phyloP scores from a whole-genome alignment of 345 rosid species.

The Bruguiera parviflora region DNA sequence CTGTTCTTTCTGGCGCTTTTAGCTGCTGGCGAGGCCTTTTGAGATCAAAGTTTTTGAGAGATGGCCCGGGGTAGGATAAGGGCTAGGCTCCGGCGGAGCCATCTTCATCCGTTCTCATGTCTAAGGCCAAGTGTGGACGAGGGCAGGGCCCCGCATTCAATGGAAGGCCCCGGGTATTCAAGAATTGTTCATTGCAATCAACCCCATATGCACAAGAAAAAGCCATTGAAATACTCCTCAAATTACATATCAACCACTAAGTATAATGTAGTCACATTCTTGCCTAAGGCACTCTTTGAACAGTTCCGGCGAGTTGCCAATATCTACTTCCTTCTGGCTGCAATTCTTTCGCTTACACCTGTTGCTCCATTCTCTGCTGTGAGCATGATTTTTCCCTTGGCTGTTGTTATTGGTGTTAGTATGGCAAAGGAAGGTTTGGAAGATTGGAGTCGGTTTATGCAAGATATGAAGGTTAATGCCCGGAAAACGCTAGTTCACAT shows the following conservation, averaged over 20 bases:
- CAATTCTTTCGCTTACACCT: constrained; percentile 67
- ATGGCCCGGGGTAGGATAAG: constrained; percentile 84
- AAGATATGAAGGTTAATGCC: constrained; percentile 77
- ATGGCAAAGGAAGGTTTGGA: constrained; percentile 94
- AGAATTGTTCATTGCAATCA: constrained; percentile 79
- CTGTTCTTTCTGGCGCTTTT: constrained; percentile 13
- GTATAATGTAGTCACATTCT: constrained; percentile 66
- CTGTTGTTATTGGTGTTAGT: constrained; percentile 85
- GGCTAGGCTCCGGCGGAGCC: constrained; percentile 72
- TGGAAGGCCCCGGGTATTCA: constrained; percentile 67
- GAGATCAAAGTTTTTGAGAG: constrained; percentile 22
- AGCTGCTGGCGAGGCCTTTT: constrained; percentile 12
- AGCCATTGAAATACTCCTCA: constrained; percentile 67
- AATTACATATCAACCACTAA: constrained; percentile 86
- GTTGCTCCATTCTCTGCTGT: constrained; percentile 77
- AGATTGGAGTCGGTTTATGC: constrained; percentile 94
- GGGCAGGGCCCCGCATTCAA: constrained; percentile 43
- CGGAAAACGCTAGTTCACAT: constrained; percentile 59
- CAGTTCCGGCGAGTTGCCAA: constrained; percentile 95
- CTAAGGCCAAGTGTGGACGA: constrained; percentile 46
- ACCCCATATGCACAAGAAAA: constrained; percentile 65
- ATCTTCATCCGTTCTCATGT: constrained; percentile 80
- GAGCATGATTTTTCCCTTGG: constrained; percentile 92
- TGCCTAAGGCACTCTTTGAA: constrained; percentile 87
- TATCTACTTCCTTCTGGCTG: constrained; percentile 83